Evolutionary conservation across 2,329 filamentous ascomycete species (phyloP).

Genomic region (Monosporascus sp.): DNA sequence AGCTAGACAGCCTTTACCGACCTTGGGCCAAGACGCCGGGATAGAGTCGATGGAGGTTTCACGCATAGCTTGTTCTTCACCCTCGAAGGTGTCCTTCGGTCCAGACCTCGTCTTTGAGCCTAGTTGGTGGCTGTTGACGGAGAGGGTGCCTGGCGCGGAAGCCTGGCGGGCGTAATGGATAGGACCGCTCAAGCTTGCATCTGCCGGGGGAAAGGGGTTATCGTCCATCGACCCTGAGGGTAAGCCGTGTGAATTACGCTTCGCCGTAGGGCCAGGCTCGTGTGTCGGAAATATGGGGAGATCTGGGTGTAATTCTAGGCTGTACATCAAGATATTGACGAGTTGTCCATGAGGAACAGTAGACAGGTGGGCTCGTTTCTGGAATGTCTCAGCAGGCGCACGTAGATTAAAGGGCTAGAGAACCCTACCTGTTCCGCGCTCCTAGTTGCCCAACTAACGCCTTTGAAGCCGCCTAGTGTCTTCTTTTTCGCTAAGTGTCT

Average conservation of each 20-base stretch:
- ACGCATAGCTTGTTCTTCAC: conserved; percentile 9
- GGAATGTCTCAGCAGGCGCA: conserved; percentile 9
- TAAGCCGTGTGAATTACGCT: conserved; percentile 21
- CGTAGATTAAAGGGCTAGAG: not conserved
- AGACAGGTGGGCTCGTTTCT: conserved; percentile 61
- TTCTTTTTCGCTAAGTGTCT: conserved; percentile 36
- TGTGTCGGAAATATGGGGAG: conserved; percentile 56
- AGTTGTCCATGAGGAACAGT: conserved; percentile 56
- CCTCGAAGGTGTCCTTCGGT: not conserved
- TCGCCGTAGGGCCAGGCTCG: conserved; percentile 23
- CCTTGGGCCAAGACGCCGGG: conserved; percentile 25
- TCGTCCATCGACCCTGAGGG: conserved; percentile 19
- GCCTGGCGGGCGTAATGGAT: conserved; percentile 28
- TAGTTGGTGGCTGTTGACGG: conserved; percentile 4
- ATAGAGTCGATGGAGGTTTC: conserved; percentile 25
- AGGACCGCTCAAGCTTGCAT: conserved; percentile 25
- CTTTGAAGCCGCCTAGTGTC: conserved; percentile 28
- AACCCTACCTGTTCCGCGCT: conserved; percentile 34
- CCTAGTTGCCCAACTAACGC: conserved; percentile 34
- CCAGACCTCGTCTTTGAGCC: conserved; percentile 2
- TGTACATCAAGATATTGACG: conserved; percentile 58
- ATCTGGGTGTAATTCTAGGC: conserved; percentile 56
- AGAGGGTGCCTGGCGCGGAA: conserved; percentile 8
- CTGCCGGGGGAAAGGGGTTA: conserved; percentile 28
- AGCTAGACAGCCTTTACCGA: conserved; percentile 24